Evolutionary conservation across 78 protist species (phyloP), one percentile per base, ranked within the genome.

Genomic region (Cavenderia fasciculata): DNA sequence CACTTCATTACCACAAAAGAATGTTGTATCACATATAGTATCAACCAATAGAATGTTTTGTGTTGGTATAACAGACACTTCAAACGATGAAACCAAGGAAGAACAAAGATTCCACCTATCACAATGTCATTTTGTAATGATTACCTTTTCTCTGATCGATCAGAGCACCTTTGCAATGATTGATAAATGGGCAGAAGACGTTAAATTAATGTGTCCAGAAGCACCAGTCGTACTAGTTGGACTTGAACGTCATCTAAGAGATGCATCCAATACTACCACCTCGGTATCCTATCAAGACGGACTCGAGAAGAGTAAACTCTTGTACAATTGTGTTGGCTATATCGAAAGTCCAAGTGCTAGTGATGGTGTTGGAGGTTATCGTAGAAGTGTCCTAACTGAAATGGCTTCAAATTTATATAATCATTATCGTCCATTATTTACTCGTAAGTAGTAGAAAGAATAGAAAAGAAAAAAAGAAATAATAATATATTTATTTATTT

Each of bases 291-390:
- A 68, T 56, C 49, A 52, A 21, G 72, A 82, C 19, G 90, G 90
- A 57, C 44, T 82, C 27, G 79, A 68, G 2, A 4, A 54, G 51
- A 51, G 78, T 33, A 41, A 68, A 36, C 33, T 16, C 29, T 21
- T 82, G 18, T 78, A 49, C 14, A 56, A 68, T 57, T 82, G 90
- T 44, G 51, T 82, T 27, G 90, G 56, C 27, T 82, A 82, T 46
- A 56, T 82, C 29, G 90, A 82, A 43, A 31, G 40, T 21, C 90
- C 90, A 0, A 41, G 61, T 19, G 90, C 90, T 2, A 34, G 57
- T 23, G 90, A 82, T 68, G 78, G 90, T 68, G 90, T 82, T 33
- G 90, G 90, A 36, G 90, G 90, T 29, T 66, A 65, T 59, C 72
- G 90, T 52, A 68, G 62, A 10, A 54, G 71, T 41, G 25, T 82